These are phyloP conservation scores for Phytophthora macrochlamydospora DNA, from an alignment of 352 stramenopile species.

Conservation along the genomic window DNA sequence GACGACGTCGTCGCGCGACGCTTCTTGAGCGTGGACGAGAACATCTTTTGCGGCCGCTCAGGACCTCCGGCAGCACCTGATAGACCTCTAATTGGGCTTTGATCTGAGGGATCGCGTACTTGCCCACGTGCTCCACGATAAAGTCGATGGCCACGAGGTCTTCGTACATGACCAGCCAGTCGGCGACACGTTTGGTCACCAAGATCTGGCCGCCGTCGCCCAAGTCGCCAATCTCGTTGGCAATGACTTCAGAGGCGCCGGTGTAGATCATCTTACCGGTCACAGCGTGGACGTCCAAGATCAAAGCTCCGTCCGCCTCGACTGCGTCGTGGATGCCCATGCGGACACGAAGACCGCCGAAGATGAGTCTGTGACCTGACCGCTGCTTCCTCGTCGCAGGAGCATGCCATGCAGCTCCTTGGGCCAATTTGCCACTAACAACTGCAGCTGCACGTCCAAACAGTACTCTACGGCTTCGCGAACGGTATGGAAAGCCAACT, in stretches of 20 bases:
- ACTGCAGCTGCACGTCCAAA: conserved; percentile 59
- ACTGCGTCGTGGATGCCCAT: conserved; percentile 68
- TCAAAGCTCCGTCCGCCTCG: conserved; percentile 47
- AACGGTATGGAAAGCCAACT: conserved; percentile 68
- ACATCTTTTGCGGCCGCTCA: conserved; percentile 55
- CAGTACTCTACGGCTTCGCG: conserved; percentile 66
- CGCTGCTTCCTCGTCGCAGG: conserved; percentile 46
- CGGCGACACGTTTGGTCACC: conserved; percentile 52
- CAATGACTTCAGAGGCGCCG: conserved; percentile 57
- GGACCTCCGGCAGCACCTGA: conserved; percentile 48
- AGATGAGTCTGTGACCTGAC: conserved; percentile 46
- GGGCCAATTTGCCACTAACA: conserved; percentile 58
- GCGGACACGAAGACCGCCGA: conserved; percentile 54
- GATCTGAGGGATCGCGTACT: conserved; percentile 54
- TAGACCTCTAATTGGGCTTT: conserved; percentile 53
- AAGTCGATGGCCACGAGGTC: conserved; percentile 53
- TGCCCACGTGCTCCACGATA: conserved; percentile 45
- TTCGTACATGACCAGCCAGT: conserved; percentile 55
- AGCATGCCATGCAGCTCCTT: conserved; percentile 54
- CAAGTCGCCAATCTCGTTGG: conserved; percentile 59
- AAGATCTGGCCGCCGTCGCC: conserved; percentile 63
- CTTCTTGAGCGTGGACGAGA: conserved; percentile 49
- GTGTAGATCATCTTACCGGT: conserved; percentile 70
- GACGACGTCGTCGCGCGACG: conserved; percentile 41
- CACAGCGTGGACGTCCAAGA: conserved; percentile 53